These are phyloP conservation scores for Phytophthora colocasiae DNA, from an alignment of 352 stramenopile genomes.

Conservation along the genomic window DNA sequence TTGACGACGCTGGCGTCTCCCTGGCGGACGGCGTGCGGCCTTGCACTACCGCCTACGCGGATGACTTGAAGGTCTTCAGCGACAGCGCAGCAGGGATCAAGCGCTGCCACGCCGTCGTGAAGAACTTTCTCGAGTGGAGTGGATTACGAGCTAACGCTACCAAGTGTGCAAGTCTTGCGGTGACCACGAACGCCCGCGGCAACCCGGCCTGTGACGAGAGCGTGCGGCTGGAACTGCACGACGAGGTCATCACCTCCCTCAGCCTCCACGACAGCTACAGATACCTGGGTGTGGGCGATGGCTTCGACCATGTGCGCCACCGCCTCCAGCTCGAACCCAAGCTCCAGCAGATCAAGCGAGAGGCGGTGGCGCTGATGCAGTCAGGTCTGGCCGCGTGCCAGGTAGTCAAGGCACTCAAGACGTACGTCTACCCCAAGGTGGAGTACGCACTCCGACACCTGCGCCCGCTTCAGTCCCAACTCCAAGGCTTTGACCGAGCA, in stretches of 20 bases:
- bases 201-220: constrained; percentile 24
- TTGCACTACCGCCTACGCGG: constrained; percentile 6
- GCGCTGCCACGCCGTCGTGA: constrained; percentile 9
- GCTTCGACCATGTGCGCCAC: constrained; percentile 17
- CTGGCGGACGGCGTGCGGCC: too few relatives aligned
- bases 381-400: constrained; percentile 3
- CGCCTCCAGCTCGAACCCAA: neutral
- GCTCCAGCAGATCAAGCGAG: constrained; percentile 11
- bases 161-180: constrained; percentile 17
- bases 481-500: constrained; percentile 9
- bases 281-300: constrained; percentile 16
- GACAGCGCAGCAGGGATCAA: too few relatives aligned
- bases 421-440: constrained; percentile 13
- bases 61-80: constrained; percentile 15
- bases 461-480: constrained; percentile 1
- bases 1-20: too few relatives aligned
- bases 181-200: constrained; percentile 2
- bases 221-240: too few relatives aligned
- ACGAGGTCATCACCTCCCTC: too few relatives aligned
- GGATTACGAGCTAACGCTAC: constrained; percentile 1
- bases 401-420: constrained; percentile 23
- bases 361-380: constrained; percentile 7
- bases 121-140: constrained; percentile 6
- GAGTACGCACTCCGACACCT: constrained; percentile 19
- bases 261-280: too few relatives aligned